Evolutionary conservation across 2,329 filamentous ascomycete genomes (phyloP), one percentile per base, ranked within the genome.

Genomic region (Pleoardoris graminearum): DNA sequence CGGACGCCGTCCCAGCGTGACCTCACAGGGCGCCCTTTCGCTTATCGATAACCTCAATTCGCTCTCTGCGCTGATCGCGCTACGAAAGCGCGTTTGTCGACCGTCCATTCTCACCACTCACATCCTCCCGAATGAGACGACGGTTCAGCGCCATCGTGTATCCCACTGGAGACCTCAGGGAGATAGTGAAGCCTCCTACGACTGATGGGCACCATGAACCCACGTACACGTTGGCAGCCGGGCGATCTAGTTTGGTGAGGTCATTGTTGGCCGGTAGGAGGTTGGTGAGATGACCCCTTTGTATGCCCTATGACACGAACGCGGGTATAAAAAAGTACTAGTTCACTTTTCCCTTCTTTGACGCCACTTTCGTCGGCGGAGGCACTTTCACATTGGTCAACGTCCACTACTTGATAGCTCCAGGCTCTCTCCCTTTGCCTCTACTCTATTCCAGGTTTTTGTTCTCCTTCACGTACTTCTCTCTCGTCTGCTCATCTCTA

Each of bases 341-440:
- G 12, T 30, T 21, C 30, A 30, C 43, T 32, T 22, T 50, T 42
- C 17, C 14, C 30, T 23, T 32, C 33, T 32, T 16, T 22, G 27
- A 50, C 51, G 51, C 51, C 51, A 54, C 51, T 50, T 41, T 54
- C 51, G 51, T 54, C 51, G 51, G 35, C 47, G 51, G 35, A 42
- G 8, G 7, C 38, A 41, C 29, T 32, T 22, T 23, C 3, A 30
- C n/a, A 21, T 23, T 36, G n/a, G 17, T n/a, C 42, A 4, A 23
- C 7, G 1, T 39, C 32, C 19, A 37, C 27, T 42, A 39, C 51
- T 38, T 42, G 27, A 50, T 45, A 46, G 45, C 27, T 11, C 25
- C 6, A 21, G 12, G 36, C 37, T 29, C 29, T 30, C 37, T 42
- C 17, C 12, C 1, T 10, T 8, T 4, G 7, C 14, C n/a, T n/a